Percentiles rank a stretch among this genome's conserved stretches.
These are phyloP conservation scores for Mercurialis annua DNA, from an alignment of 345 rosid genomes.

Conservation along the genomic window DNA sequence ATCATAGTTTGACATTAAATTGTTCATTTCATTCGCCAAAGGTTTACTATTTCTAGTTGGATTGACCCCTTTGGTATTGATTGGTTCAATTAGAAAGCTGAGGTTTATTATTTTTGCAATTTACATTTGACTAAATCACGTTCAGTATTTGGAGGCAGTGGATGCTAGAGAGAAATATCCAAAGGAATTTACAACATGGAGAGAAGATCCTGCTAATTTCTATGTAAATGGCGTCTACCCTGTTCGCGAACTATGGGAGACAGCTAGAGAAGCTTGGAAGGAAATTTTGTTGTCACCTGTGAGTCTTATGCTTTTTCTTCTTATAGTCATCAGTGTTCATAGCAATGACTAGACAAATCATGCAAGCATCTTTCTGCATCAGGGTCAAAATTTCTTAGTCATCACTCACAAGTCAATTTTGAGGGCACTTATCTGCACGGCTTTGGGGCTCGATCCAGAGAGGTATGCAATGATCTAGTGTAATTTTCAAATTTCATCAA, in stretches of 20 bases:
- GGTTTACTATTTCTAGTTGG: not conserved
- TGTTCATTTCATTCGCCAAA: not conserved
- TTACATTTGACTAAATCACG: conserved; percentile 31
- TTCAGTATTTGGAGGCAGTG: conserved; percentile 71
- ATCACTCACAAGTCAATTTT: conserved; percentile 64
- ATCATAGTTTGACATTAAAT: not conserved
- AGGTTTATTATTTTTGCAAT: conserved; percentile 9
- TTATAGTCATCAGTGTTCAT: not conserved
- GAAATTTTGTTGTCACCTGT: conserved; percentile 57
- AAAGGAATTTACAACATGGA: conserved; percentile 49
- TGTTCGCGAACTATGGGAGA: conserved; percentile 43
- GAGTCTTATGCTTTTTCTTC: conserved; percentile 14
- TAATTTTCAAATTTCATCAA: not conserved
- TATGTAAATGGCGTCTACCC: conserved; percentile 59
- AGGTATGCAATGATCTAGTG: conserved; percentile 36
- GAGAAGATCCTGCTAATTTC: conserved; percentile 61
- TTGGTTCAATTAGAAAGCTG: not conserved
- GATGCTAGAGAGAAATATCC: conserved; percentile 55
- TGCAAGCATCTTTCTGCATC: conserved; percentile 15
- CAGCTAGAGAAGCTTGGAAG: conserved; percentile 66
- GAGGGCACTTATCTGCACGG: conserved; percentile 62
- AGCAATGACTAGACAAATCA: conserved; percentile 14
- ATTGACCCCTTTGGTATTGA: conserved; percentile 4
- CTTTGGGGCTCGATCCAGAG: conserved; percentile 53
- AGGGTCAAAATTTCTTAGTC: conserved; percentile 55